Conservation (phyloP, 257 asterid genomes). For the Nicotiana attenuata region DNA sequence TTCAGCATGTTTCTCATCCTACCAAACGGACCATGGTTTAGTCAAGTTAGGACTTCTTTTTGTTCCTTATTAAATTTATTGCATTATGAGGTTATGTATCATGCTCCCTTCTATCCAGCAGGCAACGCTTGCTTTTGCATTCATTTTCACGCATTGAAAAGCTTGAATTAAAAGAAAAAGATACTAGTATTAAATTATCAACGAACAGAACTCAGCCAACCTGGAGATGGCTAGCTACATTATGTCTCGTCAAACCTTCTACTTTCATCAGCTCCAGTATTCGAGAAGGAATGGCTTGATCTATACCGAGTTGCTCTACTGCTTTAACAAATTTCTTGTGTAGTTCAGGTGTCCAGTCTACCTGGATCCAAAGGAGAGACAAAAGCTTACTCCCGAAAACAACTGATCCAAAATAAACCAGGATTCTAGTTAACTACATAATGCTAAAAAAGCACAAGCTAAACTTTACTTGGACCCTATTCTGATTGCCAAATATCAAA, state of each 20-base stretch:
- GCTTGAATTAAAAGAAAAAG: neutral
- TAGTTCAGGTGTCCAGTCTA: conserved; percentile 51
- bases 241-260: conserved; percentile 48
- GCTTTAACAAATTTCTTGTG: conserved; percentile 48
- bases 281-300: conserved; percentile 56
- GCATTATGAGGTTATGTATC: neutral
- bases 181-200: neutral
- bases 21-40: neutral
- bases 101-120: neutral
- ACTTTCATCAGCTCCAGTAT: conserved; percentile 48
- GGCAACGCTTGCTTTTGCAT: neutral
- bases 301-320: conserved; percentile 47
- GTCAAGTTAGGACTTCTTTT: neutral
- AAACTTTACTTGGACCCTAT: neutral
- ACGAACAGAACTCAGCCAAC: conserved; percentile 12
- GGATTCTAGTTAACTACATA: neutral
- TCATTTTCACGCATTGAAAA: neutral
- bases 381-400: neutral
- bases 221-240: conserved; percentile 56
- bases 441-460: neutral
- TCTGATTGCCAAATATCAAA: neutral
- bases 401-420: neutral
- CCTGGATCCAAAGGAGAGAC: conserved; percentile 21
- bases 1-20: neutral
- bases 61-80: neutral